Percentiles rank a stretch among this genome's conserved stretches.
These are phyloP conservation scores for Funneliformis geosporum DNA, from an alignment of 192 early-diverging fungal species.

Conservation along the genomic window DNA sequence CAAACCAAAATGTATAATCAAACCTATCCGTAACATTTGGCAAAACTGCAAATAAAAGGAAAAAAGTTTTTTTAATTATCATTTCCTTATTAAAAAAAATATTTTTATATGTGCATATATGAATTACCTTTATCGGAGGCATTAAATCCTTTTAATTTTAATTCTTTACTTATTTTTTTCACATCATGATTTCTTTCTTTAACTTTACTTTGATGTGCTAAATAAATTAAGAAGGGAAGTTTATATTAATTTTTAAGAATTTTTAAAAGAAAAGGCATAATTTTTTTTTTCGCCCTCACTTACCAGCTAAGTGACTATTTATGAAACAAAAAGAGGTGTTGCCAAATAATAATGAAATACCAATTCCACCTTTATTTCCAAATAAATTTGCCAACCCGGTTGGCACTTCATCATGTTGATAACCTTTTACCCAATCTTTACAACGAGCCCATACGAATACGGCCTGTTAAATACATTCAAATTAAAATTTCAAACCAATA, in stretches of 20 bases:
- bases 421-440: not conserved
- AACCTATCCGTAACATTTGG: slow-evolving; percentile 51
- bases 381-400: slow-evolving; percentile 46
- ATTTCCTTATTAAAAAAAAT: no score
- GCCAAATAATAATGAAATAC: slow-evolving; percentile 51
- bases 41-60: not conserved
- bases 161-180: slow-evolving; percentile 47
- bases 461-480: not conserved
- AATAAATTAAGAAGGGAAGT: not conserved
- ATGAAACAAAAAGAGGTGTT: slow-evolving; percentile 50
- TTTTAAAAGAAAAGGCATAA: not conserved
- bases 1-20: slow-evolving; percentile 69
- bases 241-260: not conserved
- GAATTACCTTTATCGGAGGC: slow-evolving; percentile 20
- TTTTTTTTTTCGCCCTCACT: not conserved
- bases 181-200: slow-evolving; percentile 42
- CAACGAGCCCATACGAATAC: slow-evolving; percentile 27
- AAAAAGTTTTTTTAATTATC: not conserved
- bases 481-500: not conserved
- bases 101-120: not conserved
- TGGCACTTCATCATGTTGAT: slow-evolving; percentile 41
- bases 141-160: slow-evolving; percentile 46
- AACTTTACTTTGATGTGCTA: slow-evolving; percentile 49
- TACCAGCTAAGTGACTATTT: slow-evolving; percentile 54
- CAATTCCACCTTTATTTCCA: slow-evolving; percentile 56